A percentile compares a stretch with the other conserved stretches of the same genome.
Conservation (phyloP, 1,284 basidiomycete species). For the Trichosporon sp. region DNA sequence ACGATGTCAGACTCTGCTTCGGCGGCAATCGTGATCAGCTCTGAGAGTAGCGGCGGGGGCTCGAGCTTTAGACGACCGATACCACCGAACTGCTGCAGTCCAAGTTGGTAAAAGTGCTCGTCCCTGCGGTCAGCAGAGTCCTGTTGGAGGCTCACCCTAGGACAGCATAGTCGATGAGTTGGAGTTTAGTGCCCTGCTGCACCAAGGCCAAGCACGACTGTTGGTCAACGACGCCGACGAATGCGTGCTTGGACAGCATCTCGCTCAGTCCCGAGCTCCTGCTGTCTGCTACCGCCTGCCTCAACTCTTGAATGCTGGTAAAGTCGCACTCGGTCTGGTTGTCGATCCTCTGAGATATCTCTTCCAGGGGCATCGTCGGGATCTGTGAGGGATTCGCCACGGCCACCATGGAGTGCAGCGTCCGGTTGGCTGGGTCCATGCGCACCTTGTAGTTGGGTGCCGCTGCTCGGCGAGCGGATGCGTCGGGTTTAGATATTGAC, state of each 20-base stretch:
- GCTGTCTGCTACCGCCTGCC: conserved; percentile 63
- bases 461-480: conserved; percentile 26
- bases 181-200: conserved; percentile 85
- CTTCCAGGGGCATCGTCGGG: too few species aligned
- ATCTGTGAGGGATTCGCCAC: conserved; percentile 46
- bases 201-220: conserved; percentile 74
- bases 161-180: conserved; percentile 81
- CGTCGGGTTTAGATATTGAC: neutral
- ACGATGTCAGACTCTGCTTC: conserved; percentile 64
- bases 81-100: conserved; percentile 86
- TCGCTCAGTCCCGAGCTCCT: conserved; percentile 69
- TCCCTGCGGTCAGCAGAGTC: conserved; percentile 62
- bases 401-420: conserved; percentile 88
- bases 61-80: conserved; percentile 74
- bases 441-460: conserved; percentile 88
- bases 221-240: conserved; percentile 89
- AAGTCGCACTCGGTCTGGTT: conserved; percentile 74
- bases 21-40: conserved; percentile 76
- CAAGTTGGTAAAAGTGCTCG: conserved; percentile 94
- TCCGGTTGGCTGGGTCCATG: conserved; percentile 82
- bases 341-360: conserved; percentile 52
- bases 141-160: conserved; percentile 65
- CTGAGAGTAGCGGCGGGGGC: conserved; percentile 73
- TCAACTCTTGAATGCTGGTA: conserved; percentile 73
- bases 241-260: conserved; percentile 82